Conservation (phyloP, 106 monocot species). For the Agapanthus africanus region DNA sequence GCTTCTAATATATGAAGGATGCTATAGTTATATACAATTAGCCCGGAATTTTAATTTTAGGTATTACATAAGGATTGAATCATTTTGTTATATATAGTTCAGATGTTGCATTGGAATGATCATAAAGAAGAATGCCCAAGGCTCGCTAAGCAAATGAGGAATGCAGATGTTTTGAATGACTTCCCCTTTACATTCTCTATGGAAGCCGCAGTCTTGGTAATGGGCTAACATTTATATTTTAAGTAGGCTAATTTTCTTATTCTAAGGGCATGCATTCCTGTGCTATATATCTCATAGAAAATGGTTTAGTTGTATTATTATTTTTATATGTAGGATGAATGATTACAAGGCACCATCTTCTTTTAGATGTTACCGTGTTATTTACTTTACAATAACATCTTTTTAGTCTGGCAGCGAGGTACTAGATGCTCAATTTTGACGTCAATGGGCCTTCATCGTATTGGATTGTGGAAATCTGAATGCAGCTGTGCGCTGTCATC, state of each 20-base stretch:
- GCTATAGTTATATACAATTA: no score
- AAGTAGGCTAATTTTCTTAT: no score
- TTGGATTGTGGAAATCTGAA: conserved; percentile 62
- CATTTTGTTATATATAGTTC: neutral
- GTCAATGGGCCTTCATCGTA: conserved; percentile 42
- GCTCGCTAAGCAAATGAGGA: conserved; percentile 61
- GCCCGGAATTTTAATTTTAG: no score
- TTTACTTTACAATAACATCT: neutral
- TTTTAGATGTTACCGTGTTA: no score
- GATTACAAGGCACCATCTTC: no score
- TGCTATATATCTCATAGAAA: no score
- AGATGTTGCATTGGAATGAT: conserved; percentile 69
- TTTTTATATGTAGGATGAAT: no score
- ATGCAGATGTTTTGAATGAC: conserved; percentile 38
- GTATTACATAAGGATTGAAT: no score
- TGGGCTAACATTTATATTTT: neutral
- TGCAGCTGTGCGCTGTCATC: conserved; percentile 38
- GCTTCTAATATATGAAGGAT: no score
- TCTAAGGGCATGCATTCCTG: no score
- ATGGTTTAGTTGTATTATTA: no score
- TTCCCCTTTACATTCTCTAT: conserved; percentile 65
- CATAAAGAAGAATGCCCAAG: conserved; percentile 88
- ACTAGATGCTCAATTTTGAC: conserved; percentile 41
- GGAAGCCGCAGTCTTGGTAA: no score
- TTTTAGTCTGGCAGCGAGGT: conserved; percentile 6